Evolutionary conservation across 2,329 filamentous ascomycete species (phyloP).

Genomic region (Pyrenophora seminiperda): DNA sequence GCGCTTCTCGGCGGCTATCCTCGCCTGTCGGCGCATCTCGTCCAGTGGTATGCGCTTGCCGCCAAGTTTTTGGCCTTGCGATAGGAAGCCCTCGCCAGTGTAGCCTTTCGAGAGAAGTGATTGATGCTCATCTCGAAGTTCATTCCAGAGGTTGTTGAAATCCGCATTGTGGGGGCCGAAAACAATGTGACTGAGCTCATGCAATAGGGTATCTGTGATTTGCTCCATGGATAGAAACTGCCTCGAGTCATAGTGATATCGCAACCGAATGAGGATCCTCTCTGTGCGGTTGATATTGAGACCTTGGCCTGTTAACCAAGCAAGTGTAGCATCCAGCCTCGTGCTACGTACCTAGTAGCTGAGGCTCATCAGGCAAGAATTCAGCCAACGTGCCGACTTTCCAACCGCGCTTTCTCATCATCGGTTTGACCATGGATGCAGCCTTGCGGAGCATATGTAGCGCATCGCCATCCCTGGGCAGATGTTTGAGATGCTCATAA

Average conservation of each 20-base stretch:
- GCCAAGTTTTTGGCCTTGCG: slow-evolving; percentile 74
- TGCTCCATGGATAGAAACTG: slow-evolving; percentile 82
- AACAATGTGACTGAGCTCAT: slow-evolving; percentile 88
- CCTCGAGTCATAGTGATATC: slow-evolving; percentile 72
- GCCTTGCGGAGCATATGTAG: slow-evolving; percentile 72
- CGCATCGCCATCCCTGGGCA: slow-evolving; percentile 53
- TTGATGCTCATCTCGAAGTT: slow-evolving; percentile 84
- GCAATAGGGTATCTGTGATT: slow-evolving; percentile 88
- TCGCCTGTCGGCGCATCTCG: slow-evolving; percentile 76
- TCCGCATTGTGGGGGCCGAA: slow-evolving; percentile 80
- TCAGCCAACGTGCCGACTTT: slow-evolving; percentile 78
- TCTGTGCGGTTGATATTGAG: slow-evolving; percentile 78
- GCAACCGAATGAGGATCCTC: slow-evolving; percentile 81
- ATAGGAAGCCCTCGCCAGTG: slow-evolving; percentile 86
- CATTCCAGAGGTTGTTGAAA: slow-evolving; percentile 87
- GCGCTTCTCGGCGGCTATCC: slow-evolving; percentile 74
- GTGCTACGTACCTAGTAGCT: slow-evolving; percentile 66
- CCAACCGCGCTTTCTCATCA: slow-evolving; percentile 88
- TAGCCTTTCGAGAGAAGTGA: slow-evolving; percentile 79
- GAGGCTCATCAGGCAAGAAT: slow-evolving; percentile 77
- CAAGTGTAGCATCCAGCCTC: neutral
- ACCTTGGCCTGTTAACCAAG: slow-evolving; percentile 49
- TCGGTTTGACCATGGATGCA: slow-evolving; percentile 88
- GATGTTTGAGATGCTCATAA: slow-evolving; percentile 56
- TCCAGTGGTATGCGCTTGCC: slow-evolving; percentile 61